Conservation (phyloP, 176 grass and related monocot species). For the Aegilops umbellulata region DNA sequence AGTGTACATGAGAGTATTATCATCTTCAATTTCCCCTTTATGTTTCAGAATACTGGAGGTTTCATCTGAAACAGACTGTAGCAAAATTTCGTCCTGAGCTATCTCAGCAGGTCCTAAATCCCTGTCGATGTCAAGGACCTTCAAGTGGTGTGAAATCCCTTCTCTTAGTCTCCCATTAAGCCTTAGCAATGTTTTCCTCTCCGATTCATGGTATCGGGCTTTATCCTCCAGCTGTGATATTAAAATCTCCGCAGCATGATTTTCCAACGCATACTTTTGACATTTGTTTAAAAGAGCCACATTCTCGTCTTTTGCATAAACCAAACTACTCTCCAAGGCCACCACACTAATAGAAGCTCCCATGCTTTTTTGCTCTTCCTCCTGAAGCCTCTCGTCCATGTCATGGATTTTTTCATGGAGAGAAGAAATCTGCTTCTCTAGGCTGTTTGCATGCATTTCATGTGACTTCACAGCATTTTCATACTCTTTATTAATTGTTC, state of each 20-base stretch:
- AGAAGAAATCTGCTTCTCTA: conserved; percentile 58
- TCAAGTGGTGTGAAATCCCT: conserved; percentile 57
- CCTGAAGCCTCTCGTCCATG: conserved; percentile 54
- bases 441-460: conserved; percentile 33
- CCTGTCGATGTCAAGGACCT: conserved; percentile 53
- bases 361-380: conserved; percentile 50
- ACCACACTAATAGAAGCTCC: conserved; percentile 51
- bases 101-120: conserved; percentile 49
- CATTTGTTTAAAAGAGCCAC: conserved; percentile 42
- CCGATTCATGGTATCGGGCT: conserved; percentile 32
- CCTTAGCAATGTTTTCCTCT: conserved; percentile 46
- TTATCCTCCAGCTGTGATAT: conserved; percentile 65
- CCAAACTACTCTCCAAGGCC: conserved; percentile 66
- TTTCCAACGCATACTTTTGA: conserved; percentile 43
- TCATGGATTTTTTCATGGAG: conserved; percentile 45
- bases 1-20: conserved; percentile 48
- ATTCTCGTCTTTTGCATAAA: conserved; percentile 58
- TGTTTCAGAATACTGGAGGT: conserved; percentile 53
- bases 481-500: conserved; percentile 47
- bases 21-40: conserved; percentile 60
- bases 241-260: conserved; percentile 44
- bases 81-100: conserved; percentile 54
- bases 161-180: conserved; percentile 65
- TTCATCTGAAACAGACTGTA: conserved; percentile 52
- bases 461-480: conserved; percentile 43